Percentiles rank a stretch among this genome's conserved stretches.
Evolutionary conservation across 345 rosid species (phyloP).

Genomic region (Kernera saxatilis): DNA sequence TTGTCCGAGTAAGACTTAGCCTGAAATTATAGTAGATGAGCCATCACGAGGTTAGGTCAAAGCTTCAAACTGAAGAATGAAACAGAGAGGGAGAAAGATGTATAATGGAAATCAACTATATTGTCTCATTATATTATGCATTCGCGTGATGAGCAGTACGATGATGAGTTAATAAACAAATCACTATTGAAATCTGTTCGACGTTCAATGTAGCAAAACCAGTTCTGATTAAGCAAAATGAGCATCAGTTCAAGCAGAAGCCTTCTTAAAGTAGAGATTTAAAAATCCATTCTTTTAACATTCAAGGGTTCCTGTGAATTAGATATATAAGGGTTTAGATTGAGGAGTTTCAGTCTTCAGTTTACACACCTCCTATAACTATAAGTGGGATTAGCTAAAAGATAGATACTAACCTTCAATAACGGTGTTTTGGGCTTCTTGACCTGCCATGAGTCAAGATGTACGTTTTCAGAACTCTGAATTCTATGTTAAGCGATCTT

Average conservation of each 20-base stretch:
- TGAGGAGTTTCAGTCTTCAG: background rate
- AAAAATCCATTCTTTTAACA: background rate
- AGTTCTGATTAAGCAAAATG: background rate
- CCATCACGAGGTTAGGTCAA: background rate
- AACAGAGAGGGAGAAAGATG: background rate
- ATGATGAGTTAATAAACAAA: background rate
- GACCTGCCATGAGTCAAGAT: constrained; percentile 44
- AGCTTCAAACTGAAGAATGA: background rate
- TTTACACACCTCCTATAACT: too few species aligned
- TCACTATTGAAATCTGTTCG: background rate
- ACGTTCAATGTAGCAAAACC: background rate
- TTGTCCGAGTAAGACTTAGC: constrained; percentile 82
- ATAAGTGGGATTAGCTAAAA: background rate
- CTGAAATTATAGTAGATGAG: constrained; percentile 30
- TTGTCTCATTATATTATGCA: too few species aligned
- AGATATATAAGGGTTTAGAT: too few species aligned
- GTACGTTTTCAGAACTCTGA: background rate
- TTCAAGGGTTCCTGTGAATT: background rate
- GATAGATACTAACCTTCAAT: constrained; percentile 29
- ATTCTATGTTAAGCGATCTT: background rate
- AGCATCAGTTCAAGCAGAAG: background rate
- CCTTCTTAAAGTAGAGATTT: background rate
- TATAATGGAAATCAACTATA: too few species aligned
- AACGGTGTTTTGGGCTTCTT: constrained; percentile 53
- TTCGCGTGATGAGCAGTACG: too few species aligned